These are phyloP conservation scores for Boletus austroedulis DNA, from an alignment of 1,284 basidiomycete genomes.

Conservation along the genomic window DNA sequence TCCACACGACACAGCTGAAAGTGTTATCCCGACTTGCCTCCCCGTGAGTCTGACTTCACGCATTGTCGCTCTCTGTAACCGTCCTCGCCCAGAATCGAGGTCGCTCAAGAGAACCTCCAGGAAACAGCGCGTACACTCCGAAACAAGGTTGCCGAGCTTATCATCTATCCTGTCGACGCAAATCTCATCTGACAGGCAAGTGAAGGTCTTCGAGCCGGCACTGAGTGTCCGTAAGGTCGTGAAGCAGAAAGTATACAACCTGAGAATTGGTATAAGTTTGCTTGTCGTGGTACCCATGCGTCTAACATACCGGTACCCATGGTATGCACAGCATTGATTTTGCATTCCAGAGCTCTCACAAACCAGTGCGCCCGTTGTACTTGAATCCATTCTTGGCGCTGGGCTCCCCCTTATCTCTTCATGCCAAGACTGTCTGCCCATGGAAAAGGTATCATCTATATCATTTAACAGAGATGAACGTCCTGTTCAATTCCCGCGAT, in stretches of 20 bases:
- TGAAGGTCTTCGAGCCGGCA: constrained; percentile 76
- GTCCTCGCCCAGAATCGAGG: constrained; percentile 73
- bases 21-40: constrained; percentile 97
- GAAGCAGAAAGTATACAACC: no score
- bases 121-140: constrained; percentile 94
- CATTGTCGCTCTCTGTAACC: background rate
- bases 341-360: constrained; percentile 37
- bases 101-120: constrained; percentile 91
- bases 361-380: no score
- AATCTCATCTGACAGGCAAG: constrained; percentile 98
- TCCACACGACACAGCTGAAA: constrained; percentile 96
- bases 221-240: no score
- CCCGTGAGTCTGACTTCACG: constrained; percentile 56
- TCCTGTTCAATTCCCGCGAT: constrained; percentile 5
- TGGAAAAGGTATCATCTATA: constrained; percentile 59
- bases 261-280: no score
- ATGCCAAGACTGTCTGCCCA: constrained; percentile 49
- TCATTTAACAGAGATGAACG: background rate
- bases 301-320: no score
- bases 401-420: background rate
- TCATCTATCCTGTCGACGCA: constrained; percentile 97
- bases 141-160: constrained; percentile 93
- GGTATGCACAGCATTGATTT: constrained; percentile 7
- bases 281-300: no score
- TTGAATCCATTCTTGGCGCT: background rate